Conservation (phyloP, 73 alveolate genomes). For the Paramecium primaurelia region DNA sequence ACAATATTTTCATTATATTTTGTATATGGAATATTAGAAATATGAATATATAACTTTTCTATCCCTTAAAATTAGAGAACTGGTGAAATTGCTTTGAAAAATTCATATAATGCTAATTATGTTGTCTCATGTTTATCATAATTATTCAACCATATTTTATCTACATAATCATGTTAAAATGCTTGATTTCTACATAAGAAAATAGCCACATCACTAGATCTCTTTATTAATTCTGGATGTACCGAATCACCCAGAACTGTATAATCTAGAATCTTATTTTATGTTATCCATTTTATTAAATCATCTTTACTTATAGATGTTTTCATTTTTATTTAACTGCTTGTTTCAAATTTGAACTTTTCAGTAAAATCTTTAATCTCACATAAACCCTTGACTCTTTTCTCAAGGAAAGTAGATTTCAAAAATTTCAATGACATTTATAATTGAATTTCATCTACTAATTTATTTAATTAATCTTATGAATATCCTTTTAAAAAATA, state of each 20-base stretch:
- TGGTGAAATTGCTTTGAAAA: slow-evolving; percentile 38
- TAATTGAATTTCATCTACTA: slow-evolving; percentile 62
- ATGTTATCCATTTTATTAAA: background rate
- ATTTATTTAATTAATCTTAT: background rate
- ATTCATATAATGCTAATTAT: slow-evolving; percentile 22
- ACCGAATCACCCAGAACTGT: slow-evolving; percentile 24
- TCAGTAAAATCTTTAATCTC: slow-evolving; percentile 67
- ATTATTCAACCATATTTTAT: background rate
- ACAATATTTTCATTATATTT: slow-evolving; percentile 27
- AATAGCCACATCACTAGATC: slow-evolving; percentile 17
- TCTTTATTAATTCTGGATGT: slow-evolving; percentile 61
- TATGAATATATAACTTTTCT: background rate
- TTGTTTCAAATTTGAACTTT: slow-evolving; percentile 12
- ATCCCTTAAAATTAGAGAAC: background rate
- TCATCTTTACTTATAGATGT: background rate
- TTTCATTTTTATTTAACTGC: background rate
- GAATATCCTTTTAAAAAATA: slow-evolving; percentile 29
- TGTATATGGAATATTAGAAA: background rate
- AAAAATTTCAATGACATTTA: slow-evolving; percentile 59
- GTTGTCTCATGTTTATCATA: slow-evolving; percentile 55
- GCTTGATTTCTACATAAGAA: slow-evolving; percentile 10
- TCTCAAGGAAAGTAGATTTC: slow-evolving; percentile 71
- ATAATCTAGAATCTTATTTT: slow-evolving; percentile 17
- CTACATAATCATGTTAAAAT: background rate
- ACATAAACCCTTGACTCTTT: slow-evolving; percentile 69